Evolutionary conservation across 2,329 filamentous ascomycete species (phyloP), one percentile per base, ranked within the genome.

Genomic region (Colletotrichum falcatum): DNA sequence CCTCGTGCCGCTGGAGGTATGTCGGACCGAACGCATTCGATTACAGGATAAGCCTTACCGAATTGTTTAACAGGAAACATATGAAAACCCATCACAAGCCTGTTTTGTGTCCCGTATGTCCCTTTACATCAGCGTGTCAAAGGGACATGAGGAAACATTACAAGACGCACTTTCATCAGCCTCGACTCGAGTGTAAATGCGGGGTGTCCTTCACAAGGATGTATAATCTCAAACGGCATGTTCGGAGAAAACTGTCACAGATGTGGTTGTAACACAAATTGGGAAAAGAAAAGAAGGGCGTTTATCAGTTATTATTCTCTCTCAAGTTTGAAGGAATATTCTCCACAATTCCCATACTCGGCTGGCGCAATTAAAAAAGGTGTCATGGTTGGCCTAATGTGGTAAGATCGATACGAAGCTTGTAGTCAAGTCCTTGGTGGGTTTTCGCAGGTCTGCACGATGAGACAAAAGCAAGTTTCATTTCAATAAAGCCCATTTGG

Each of bases 121-220:
- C 44, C 6, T 28, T 16, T 4, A n/a, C 11, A 16, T 53, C 49
- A 5, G 53, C 65, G 0, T 58, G 51, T 44, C 39, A 46, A 8
- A 28, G 65, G 5, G 65, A 67, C 18, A 58, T 63, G 51, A 5
- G 5, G 2, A 67, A 42, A 2, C 65, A 67, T 1, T 53, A n/a
- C 26, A 9, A n/a, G 1, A 58, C 51, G 4, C 65, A 67, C 12
- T 67, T 63, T n/a, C 23, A n/a, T 1, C 30, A 26, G 5, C 51
- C 51, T 18, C 37, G 42, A 1, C 53, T 20, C 1, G 12, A 35
- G 26, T 67, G 65, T 28, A 42, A 33, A 3, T 67, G 65, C 28
- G 12, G 11, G 0, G 26, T 20, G 2, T 1, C 1, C 9, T 67
- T 44, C n/a, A 46, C 42, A 12, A 67, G 33, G 14, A n/a, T 49